phyloP scores from a whole-genome alignment of 768 basidiomycete species.

The Nidula microcarpa region DNA sequence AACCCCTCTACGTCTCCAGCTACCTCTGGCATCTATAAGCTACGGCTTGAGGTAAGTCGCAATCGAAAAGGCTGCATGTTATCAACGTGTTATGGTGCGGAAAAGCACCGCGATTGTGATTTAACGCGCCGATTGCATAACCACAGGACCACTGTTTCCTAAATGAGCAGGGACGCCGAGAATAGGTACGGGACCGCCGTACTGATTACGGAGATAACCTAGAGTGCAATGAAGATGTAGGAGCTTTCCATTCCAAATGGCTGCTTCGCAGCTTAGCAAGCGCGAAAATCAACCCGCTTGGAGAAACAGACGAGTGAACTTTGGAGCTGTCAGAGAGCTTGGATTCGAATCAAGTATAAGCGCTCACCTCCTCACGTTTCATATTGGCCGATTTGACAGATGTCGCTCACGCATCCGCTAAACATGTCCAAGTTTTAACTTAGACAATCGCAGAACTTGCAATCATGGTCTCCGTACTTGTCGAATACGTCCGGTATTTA shows the following conservation, averaged over 20 bases:
- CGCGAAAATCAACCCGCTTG: conserved; percentile 14
- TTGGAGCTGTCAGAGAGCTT: conserved; percentile 1
- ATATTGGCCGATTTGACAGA: neutral
- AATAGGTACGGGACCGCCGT: neutral
- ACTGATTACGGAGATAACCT: neutral
- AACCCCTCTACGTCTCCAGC: conserved; percentile 12
- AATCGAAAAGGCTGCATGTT: no score
- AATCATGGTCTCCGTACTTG: neutral
- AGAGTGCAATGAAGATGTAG: no score
- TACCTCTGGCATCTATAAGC: neutral
- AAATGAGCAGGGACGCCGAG: neutral
- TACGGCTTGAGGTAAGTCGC: no score
- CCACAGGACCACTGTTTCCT: neutral
- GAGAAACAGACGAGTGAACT: conserved; percentile 11
- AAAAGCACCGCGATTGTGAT: no score
- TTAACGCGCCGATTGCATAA: no score
- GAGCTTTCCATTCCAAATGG: neutral
- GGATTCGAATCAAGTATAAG: neutral
- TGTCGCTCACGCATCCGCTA: neutral
- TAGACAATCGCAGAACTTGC: neutral
- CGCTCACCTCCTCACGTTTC: neutral
- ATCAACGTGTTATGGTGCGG: no score
- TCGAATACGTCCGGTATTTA: conserved; percentile 4
- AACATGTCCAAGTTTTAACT: neutral
- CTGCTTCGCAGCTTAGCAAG: neutral